These are phyloP conservation scores for Pythium brassicae DNA, from an alignment of 352 stramenopile genomes.

Conservation along the genomic window DNA sequence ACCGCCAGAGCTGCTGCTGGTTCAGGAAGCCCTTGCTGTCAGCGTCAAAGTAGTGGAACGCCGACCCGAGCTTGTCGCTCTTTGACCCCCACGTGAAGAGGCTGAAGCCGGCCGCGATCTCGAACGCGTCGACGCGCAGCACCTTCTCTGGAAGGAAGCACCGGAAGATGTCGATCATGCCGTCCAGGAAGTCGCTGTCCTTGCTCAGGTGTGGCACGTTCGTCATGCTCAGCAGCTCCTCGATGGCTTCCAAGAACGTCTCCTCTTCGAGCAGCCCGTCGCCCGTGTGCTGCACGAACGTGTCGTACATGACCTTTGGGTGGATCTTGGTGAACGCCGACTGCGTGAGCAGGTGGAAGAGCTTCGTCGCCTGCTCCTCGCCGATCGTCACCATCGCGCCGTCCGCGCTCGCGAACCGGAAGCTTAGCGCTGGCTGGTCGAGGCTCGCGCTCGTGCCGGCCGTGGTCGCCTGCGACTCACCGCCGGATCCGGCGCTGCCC, in stretches of 20 bases:
- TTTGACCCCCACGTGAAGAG: slow-evolving; percentile 82
- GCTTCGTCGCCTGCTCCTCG: slow-evolving; percentile 45
- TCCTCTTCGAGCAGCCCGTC: slow-evolving; percentile 81
- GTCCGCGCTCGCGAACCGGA: slow-evolving; percentile 69
- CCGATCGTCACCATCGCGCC: slow-evolving; percentile 53
- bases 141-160: slow-evolving; percentile 66
- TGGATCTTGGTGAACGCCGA: slow-evolving; percentile 70
- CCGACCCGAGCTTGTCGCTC: slow-evolving; percentile 78
- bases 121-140: slow-evolving; percentile 69
- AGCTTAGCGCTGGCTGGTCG: slow-evolving; percentile 32
- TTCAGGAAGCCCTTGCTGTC: slow-evolving; percentile 80
- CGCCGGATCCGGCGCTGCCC: slow-evolving; percentile 11
- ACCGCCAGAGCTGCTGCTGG: slow-evolving; percentile 77
- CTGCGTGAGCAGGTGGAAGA: slow-evolving; percentile 62
- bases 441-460: slow-evolving; percentile 8
- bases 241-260: slow-evolving; percentile 74
- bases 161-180: slow-evolving; percentile 73
- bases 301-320: slow-evolving; percentile 80
- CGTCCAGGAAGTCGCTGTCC: slow-evolving; percentile 70
- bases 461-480: slow-evolving; percentile 17
- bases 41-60: slow-evolving; percentile 84
- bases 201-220: slow-evolving; percentile 67
- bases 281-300: slow-evolving; percentile 80
- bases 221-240: slow-evolving; percentile 78
- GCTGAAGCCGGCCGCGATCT: slow-evolving; percentile 79